phyloP scores from a whole-genome alignment of 2,329 filamentous ascomycete genomes.

The Piedraia hortae region DNA sequence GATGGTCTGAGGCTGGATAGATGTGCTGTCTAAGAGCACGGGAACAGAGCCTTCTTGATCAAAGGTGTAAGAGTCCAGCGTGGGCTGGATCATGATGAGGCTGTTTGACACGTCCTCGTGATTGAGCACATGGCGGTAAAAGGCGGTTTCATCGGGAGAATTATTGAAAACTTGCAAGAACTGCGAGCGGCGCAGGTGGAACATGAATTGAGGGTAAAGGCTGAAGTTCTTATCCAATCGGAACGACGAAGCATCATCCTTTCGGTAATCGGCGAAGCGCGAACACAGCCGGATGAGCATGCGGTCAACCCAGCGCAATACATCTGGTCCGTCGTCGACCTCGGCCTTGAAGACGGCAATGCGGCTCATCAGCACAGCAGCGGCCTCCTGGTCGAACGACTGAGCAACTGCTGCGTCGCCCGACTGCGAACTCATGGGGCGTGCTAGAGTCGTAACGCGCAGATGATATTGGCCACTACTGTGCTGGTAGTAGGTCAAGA shows the following conservation, averaged over 20 bases:
- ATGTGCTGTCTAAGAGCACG: constrained; percentile 86
- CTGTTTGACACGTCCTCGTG: constrained; percentile 95
- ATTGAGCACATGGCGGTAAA: constrained; percentile 88
- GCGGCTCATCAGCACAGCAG: constrained; percentile 92
- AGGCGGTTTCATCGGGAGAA: constrained; percentile 95
- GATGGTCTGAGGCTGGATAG: constrained; percentile 81
- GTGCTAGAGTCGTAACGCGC: constrained; percentile 75
- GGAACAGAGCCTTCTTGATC: constrained; percentile 81
- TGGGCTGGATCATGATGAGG: constrained; percentile 95
- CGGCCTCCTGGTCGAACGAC: constrained; percentile 93
- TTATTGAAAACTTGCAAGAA: constrained; percentile 99
- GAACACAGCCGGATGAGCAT: constrained; percentile 96
- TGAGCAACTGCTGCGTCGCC: constrained; percentile 87
- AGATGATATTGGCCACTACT: constrained; percentile 89
- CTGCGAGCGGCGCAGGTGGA: constrained; percentile 86
- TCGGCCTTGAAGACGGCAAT: constrained; percentile 98
- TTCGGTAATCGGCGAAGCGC: constrained; percentile 88
- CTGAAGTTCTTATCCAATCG: constrained; percentile 96
- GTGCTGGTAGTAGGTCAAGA: constrained; percentile 95
- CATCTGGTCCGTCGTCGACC: constrained; percentile 93
- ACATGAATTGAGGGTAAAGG: constrained; percentile 98
- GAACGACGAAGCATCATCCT: constrained; percentile 94
- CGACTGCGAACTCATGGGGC: constrained; percentile 73
- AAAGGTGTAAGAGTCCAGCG: constrained; percentile 87
- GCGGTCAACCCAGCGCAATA: constrained; percentile 88